A percentile compares a stretch with the other conserved stretches of the same genome.
Conservation (phyloP, 2,329 filamentous ascomycete genomes). For the Aureobasidium namibiae region DNA sequence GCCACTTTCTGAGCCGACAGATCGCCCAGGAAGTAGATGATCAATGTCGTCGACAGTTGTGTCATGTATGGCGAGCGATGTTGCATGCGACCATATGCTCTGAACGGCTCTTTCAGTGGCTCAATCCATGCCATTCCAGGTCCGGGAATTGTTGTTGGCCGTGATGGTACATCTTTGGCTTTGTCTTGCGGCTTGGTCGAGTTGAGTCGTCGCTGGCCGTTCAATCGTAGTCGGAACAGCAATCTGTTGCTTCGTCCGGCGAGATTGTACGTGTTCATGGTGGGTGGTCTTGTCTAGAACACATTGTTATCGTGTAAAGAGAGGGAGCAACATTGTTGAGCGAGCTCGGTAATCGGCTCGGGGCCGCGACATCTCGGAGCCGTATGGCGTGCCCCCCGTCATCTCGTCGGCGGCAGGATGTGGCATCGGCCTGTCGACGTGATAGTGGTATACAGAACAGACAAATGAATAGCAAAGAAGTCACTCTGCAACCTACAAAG, state of each 20-base stretch:
- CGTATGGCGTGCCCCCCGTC: not conserved
- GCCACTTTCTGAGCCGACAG: conserved; percentile 64
- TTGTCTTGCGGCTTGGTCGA: conserved; percentile 12
- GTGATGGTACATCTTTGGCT: conserved; percentile 4
- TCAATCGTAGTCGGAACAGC: conserved; percentile 24
- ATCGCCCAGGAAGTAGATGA: conserved; percentile 74
- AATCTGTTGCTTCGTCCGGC: conserved; percentile 20
- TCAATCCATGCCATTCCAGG: conserved; percentile 40
- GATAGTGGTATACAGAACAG: not conserved
- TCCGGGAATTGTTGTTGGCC: conserved; percentile 30
- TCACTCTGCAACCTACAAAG: not conserved
- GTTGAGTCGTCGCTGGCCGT: conserved; percentile 25
- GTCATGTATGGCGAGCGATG: conserved; percentile 66
- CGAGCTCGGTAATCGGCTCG: conserved; percentile 4
- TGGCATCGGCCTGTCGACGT: not conserved
- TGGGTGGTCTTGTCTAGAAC: not conserved
- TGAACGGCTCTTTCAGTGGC: conserved; percentile 37
- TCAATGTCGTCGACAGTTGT: conserved; percentile 65
- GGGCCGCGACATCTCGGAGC: not conserved
- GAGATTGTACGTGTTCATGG: conserved; percentile 22
- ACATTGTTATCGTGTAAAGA: not conserved
- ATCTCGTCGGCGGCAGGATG: not conserved
- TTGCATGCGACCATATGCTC: conserved; percentile 62
- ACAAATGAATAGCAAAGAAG: not conserved
- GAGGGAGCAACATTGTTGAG: not conserved